Percentiles rank a stretch among this genome's conserved stretches.
phyloP scores from a whole-genome alignment of 2,329 filamentous ascomycete species.

The Aspergillus clavatus region DNA sequence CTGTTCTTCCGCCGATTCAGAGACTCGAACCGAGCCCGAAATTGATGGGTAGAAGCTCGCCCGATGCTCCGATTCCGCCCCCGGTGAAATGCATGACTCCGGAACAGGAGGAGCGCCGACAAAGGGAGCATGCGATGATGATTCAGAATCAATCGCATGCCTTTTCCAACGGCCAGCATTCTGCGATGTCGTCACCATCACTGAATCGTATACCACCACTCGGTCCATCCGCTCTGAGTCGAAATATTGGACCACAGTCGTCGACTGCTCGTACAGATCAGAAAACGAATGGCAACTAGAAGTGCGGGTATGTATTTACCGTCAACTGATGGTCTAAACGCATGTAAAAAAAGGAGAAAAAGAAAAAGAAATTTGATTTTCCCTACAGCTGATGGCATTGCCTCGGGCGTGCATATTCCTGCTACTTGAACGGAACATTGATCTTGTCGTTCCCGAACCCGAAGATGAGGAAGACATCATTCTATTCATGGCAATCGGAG shows the following conservation, averaged over 20 bases:
- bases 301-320: background rate
- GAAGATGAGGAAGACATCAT: too few relatives aligned
- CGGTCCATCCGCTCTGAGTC: slow-evolving; percentile 22
- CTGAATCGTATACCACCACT: slow-evolving; percentile 31
- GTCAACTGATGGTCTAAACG: background rate
- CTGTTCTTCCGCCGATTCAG: slow-evolving; percentile 39
- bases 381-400: too few relatives aligned
- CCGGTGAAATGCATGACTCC: slow-evolving; percentile 43
- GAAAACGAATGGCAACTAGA: slow-evolving; percentile 6
- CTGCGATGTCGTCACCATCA: slow-evolving; percentile 30
- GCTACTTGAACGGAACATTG: too few relatives aligned
- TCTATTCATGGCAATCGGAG: too few relatives aligned
- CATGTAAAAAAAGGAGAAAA: background rate
- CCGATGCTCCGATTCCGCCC: slow-evolving; percentile 39
- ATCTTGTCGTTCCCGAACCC: too few relatives aligned
- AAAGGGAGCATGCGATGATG: slow-evolving; percentile 33
- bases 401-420: too few relatives aligned
- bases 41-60: slow-evolving; percentile 40
- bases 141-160: slow-evolving; percentile 16
- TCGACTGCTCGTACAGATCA: slow-evolving; percentile 15
- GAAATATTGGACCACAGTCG: slow-evolving; percentile 20
- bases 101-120: slow-evolving; percentile 39
- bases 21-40: slow-evolving; percentile 41
- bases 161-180: slow-evolving; percentile 19
- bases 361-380: too few relatives aligned